Evolutionary conservation across 164 flowering plant genomes (phyloP), one percentile per base, ranked within the genome.

Genomic region (Magnolia officinalis): DNA sequence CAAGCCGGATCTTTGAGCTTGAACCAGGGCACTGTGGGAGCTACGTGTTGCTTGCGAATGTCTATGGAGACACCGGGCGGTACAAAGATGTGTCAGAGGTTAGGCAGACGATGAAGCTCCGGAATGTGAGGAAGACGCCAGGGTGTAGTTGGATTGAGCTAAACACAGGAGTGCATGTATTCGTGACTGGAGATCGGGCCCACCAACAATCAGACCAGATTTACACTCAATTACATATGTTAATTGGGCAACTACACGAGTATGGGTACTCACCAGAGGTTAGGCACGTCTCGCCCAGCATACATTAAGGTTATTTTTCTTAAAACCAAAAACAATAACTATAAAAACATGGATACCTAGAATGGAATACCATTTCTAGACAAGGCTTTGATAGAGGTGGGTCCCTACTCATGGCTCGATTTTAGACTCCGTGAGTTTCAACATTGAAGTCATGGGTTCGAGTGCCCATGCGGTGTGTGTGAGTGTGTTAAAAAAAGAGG

Each of bases 121-220:
- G 76, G 49, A 83, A 85, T 59, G 86, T 91, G 78, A 87, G 58
- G 85, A 93, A 93, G 84, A 80, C 70, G 45, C 92, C 95, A 2
- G 96, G 94, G 13, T 89, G 92, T 79, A 93, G 96, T 76, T 93
- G 94, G 94, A 82, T 90, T 74, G 94, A 91, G 81, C 87, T 91
- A 31, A 77, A 83, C 70, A 81, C 77, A 75, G 88, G 88, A 8
- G 77, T 90, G 45, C 91, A 90, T 77, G 82, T 75, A n/a, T 92
- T 92, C 80, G 78, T 84, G 21, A 85, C 84, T 37, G 86, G 82
- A 8, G 95, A 89, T 80, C 74, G 70, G 11, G 73, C 65, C 49
- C 95, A 91, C 81, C 84, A 89, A 7, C 85, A 85, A 70, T 78
- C 88, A 4, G 14, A 82, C 63, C 51, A 18, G 19, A 87, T 92